Base-by-base conservation (phyloP, 495 filamentous ascomycete genomes). In the Echria macrotheca region DNA sequence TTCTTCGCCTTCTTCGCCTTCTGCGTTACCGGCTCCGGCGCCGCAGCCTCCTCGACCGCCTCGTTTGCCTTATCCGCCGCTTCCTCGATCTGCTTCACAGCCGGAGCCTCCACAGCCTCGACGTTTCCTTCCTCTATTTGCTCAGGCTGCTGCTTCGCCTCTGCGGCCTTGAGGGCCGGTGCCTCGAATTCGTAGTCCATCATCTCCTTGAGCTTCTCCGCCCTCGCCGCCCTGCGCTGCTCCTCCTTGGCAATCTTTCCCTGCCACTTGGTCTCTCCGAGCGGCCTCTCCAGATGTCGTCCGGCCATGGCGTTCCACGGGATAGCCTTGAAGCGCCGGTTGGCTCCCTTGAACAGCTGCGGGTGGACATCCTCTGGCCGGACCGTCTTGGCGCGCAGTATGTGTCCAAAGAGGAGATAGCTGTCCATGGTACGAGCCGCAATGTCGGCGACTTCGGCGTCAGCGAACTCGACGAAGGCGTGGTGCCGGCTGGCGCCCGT, bases 371-470 rank as follows among this genome's bases (percentile, higher is more conserved):
- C 83, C 50, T 84, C 86, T 17, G 75, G 62, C 1, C 87, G 79
- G 6, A 97, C 78, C 24, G 78, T 68, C 65, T 88, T 86, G 68
- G 87, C 90, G 62, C 91, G 87, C 50, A 98, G 71, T 54, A 97
- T 85, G 62, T 94, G 91, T 8, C 87, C 85, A 66, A 93, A 96
- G 59, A 98, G 77, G 12, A 97, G 83, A 64, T 98, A 98, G 70
- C 93, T 96, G 70, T 97, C 79, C 94, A 97, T 98, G 2, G 93
- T 96, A 56, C 84, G 83, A 12, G 86, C 84, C 39, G 91, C 93
- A 54, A 97, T 88, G 60, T 86, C 80, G 47, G 91, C 91, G 22
- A 95, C 91, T 22, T 82, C 78, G 31, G 71, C 64, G 37, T 82
- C 84, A 17, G 77, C 74, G 62, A 98, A 98, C 64, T 97, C 87